Evolutionary conservation across 176 grass and related monocot species (phyloP), one percentile per base, ranked within the genome.

Genomic region (Metroxylon sagu): DNA sequence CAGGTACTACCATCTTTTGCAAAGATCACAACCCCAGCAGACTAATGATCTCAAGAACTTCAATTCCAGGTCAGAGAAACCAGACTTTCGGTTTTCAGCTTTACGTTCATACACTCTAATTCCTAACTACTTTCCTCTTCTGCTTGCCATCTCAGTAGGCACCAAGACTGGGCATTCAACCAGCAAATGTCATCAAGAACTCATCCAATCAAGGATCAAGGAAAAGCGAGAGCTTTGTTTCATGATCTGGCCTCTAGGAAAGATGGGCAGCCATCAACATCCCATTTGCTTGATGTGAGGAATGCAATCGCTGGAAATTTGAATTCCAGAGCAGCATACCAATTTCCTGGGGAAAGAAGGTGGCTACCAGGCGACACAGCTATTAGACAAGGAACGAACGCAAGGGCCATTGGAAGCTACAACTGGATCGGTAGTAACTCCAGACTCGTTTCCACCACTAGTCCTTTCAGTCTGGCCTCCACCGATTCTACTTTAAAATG

Each of bases 161-260:
- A 76, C 61, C 84, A 83, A 58, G 84, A 85, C 1, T 91, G 93
- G 87, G 55, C 78, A 19, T 91, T 82, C 49, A 78, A 71, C 52
- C 91, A 81, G 50, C 66, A 66, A 25, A 50, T 52, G 1, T 14
- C 71, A 15, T 62, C 57, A 52, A 78, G 62, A 50, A 21, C 57
- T 1, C 70, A 35, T 14, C 30, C 63, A 14, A 61, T 74, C 15
- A 68, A 71, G 12, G 72, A 83, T 67, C 66, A 76, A 27, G 59
- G 72, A 43, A 65, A 66, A 2, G 60, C 55, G 39, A 83, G 85
- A 50, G 92, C 87, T 23, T 65, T 88, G n/a, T 78, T 88, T 60
- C 84, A 85, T 57, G 76, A 83, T 27, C 75, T 72, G 51, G 63
- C 66, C 4, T 71, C 62, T 19, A 74, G 71, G 17, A 90, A 85